Conservation (phyloP, 2,329 filamentous ascomycete species). For the Colletotrichum navitas region DNA sequence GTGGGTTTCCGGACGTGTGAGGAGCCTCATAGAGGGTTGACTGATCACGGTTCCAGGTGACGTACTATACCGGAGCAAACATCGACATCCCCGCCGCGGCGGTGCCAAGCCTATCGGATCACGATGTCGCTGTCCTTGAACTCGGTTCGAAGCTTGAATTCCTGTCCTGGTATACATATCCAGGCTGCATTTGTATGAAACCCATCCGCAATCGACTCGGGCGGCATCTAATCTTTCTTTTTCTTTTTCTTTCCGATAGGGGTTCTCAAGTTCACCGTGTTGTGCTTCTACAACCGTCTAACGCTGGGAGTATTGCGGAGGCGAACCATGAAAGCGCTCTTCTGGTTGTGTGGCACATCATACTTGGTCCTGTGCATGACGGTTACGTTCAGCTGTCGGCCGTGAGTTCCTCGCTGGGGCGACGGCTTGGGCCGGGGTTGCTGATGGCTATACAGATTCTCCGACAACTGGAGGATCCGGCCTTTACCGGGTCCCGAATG, state of each 20-base stretch:
- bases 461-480: slow-evolving; percentile 46
- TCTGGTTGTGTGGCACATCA: slow-evolving; percentile 43
- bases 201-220: accelerated
- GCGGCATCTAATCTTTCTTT: not conserved
- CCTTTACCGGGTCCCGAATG: slow-evolving; percentile 43
- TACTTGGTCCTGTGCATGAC: slow-evolving; percentile 41
- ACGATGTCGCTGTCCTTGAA: slow-evolving; percentile 43
- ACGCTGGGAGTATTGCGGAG: slow-evolving; percentile 41
- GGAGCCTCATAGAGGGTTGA: not conserved
- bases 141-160: slow-evolving; percentile 47
- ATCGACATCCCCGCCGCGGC: slow-evolving; percentile 44
- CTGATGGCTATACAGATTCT: slow-evolving; percentile 19
- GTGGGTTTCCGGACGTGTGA: not conserved
- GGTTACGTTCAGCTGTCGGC: slow-evolving; percentile 41
- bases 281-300: slow-evolving; percentile 48
- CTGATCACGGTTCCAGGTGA: slow-evolving; percentile 28
- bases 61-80: slow-evolving; percentile 45
- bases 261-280: slow-evolving; percentile 46
- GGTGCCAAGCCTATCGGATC: slow-evolving; percentile 39
- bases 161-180: slow-evolving; percentile 46
- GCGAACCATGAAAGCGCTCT: slow-evolving; percentile 43
- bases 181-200: slow-evolving; percentile 46
- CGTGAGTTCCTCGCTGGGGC: slow-evolving; percentile 31
- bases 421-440: too few species aligned
- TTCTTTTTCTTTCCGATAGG: slow-evolving; percentile 26